A percentile compares a stretch with the other conserved stretches of the same genome.
Evolutionary conservation across 352 stramenopile genomes (phyloP).

Genomic region (Pseudoperonospora humuli): DNA sequence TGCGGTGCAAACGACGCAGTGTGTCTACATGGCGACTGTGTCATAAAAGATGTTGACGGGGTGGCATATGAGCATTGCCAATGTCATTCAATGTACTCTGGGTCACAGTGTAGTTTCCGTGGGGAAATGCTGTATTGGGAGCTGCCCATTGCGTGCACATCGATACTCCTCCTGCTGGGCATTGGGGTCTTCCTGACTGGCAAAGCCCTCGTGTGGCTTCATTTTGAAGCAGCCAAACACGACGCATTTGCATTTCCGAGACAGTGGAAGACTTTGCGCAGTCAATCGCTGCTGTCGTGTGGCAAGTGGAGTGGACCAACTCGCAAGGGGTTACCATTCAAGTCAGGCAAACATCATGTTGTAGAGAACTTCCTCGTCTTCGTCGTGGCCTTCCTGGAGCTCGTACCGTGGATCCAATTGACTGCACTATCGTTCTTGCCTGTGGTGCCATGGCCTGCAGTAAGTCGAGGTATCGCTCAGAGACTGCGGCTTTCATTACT

Average conservation of each 20-base stretch:
- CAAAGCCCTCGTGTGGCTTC: slow-evolving; percentile 21
- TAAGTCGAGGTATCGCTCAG: slow-evolving; percentile 24
- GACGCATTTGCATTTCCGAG: slow-evolving; percentile 47
- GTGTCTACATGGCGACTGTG: too few relatives aligned
- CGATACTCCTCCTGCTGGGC: too few relatives aligned
- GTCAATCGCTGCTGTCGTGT: slow-evolving; percentile 7
- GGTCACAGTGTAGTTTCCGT: too few relatives aligned
- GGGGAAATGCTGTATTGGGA: too few relatives aligned
- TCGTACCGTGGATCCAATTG: slow-evolving; percentile 43
- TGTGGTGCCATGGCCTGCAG: slow-evolving; percentile 39
- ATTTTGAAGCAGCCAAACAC: slow-evolving; percentile 22
- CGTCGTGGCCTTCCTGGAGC: slow-evolving; percentile 28
- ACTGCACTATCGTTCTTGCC: too few relatives aligned
- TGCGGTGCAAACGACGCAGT: too few relatives aligned
- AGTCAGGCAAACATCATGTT: slow-evolving; percentile 11
- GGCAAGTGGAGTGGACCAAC: slow-evolving; percentile 34
- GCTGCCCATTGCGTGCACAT: too few relatives aligned
- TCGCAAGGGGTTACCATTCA: slow-evolving; percentile 22
- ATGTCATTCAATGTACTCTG: too few relatives aligned
- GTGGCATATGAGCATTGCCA: too few relatives aligned
- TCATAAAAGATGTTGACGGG: too few relatives aligned
- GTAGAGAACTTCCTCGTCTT: too few relatives aligned
- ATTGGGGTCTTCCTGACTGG: slow-evolving; percentile 25
- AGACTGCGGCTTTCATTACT: too few relatives aligned
- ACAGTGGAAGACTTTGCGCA: not conserved